Evolutionary conservation across 352 stramenopile species (phyloP).

Genomic region (Globisporangium nunn): DNA sequence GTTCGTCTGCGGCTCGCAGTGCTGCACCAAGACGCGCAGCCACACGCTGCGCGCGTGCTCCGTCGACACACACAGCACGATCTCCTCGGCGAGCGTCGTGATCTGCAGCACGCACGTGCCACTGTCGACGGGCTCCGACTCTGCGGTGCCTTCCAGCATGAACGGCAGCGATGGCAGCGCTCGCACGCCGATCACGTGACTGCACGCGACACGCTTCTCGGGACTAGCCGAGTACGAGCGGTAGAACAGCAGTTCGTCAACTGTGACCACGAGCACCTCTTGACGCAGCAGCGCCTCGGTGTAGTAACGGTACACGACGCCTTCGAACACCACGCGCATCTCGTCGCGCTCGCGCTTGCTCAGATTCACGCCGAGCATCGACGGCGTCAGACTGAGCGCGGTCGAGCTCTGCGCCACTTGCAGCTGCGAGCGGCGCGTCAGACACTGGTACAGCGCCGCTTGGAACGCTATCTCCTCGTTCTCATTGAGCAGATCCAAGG

Average conservation of each 20-base stretch:
- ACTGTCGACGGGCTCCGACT: conserved; percentile 7
- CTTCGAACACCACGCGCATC: conserved; percentile 49
- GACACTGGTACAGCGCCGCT: conserved; percentile 51
- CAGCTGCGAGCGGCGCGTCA: conserved; percentile 41
- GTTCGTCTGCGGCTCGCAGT: conserved; percentile 41
- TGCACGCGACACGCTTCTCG: conserved; percentile 38
- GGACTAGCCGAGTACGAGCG: conserved; percentile 51
- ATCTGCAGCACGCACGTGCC: conserved; percentile 58
- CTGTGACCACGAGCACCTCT: conserved; percentile 67
- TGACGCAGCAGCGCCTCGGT: conserved; percentile 51
- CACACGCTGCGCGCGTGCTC: conserved; percentile 54
- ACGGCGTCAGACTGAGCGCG: conserved; percentile 32
- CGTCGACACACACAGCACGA: conserved; percentile 60
- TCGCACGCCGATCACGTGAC: conserved; percentile 47
- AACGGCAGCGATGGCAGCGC: conserved; percentile 11
- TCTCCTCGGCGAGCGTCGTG: conserved; percentile 67
- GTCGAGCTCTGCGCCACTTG: conserved; percentile 33
- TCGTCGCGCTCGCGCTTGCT: conserved; percentile 50
- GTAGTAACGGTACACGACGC: conserved; percentile 70
- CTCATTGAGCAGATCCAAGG: conserved; percentile 2
- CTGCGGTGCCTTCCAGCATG: conserved; percentile 12
- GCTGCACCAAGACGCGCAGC: conserved; percentile 54
- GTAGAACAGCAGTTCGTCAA: conserved; percentile 50
- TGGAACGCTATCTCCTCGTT: conserved; percentile 29
- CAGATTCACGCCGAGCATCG: conserved; percentile 57